phyloP scores from a whole-genome alignment of 139 green algal genomes.

The Chlorella vulgaris region DNA sequence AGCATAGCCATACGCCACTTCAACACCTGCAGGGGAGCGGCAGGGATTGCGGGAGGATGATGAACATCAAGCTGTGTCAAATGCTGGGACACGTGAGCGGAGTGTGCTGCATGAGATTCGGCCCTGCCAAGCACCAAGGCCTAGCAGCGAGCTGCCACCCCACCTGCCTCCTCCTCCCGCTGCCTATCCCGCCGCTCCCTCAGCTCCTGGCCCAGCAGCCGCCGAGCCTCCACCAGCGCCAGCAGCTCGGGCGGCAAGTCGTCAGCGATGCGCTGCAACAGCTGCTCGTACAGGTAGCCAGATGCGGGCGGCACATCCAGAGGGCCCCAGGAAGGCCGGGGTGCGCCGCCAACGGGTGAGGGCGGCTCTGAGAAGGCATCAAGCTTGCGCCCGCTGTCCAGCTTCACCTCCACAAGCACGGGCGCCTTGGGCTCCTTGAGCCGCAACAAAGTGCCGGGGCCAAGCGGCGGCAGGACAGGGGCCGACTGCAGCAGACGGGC shows the following conservation, averaged over 20 bases:
- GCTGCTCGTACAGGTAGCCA: slow-evolving; percentile 18
- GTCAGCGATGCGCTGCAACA: slow-evolving; percentile 4
- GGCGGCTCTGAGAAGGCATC: slow-evolving; percentile 1
- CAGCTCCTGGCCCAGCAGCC: background rate
- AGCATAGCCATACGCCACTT: slow-evolving; percentile 2
- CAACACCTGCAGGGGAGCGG: background rate
- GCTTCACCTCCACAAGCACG: background rate
- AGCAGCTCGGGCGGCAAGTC: slow-evolving; percentile 9
- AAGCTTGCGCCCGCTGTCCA: slow-evolving; percentile 16
- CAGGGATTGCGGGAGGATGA: too few species aligned
- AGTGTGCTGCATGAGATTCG: too few species aligned
- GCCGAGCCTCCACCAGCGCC: slow-evolving; percentile 3
- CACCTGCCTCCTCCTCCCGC: background rate
- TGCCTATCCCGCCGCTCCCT: background rate
- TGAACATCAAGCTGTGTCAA: too few species aligned
- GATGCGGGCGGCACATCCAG: background rate
- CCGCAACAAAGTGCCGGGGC: background rate
- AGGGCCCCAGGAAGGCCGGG: slow-evolving; percentile 9
- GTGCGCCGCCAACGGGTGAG: background rate
- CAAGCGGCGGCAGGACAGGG: slow-evolving; percentile 16
- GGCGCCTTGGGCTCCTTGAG: slow-evolving; percentile 1
- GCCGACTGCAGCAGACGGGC: too few species aligned
- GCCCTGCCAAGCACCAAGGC: background rate
- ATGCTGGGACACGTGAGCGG: too few species aligned
- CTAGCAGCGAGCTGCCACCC: background rate